Evolutionary conservation across 2,329 filamentous ascomycete species (phyloP).

Genomic region (Penicillium sp.): DNA sequence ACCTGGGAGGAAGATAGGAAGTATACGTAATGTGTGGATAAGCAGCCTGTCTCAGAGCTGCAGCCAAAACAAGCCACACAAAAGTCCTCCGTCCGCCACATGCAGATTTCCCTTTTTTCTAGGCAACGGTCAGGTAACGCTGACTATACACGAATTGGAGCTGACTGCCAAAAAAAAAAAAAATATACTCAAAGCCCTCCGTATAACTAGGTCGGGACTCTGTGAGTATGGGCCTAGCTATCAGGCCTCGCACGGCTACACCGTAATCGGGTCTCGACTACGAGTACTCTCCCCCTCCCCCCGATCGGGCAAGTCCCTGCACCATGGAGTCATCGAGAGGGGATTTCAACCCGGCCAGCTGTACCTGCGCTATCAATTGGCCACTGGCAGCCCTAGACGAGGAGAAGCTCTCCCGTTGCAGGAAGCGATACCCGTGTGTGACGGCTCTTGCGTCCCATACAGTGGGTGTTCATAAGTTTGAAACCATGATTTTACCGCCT

Average conservation of each 20-base stretch:
- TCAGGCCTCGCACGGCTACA: not conserved
- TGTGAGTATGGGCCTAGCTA: not conserved
- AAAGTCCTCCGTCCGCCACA: constrained; percentile 11
- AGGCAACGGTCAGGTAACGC: not conserved
- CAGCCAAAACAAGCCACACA: constrained; percentile 11
- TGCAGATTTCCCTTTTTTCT: not conserved
- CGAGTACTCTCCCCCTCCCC: not conserved
- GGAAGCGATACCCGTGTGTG: constrained; percentile 5
- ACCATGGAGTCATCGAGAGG: not conserved
- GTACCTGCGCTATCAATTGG: not conserved
- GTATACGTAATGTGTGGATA: constrained; percentile 16
- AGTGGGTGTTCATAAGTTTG: too few species aligned
- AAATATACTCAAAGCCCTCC: too few species aligned
- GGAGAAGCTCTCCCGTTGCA: constrained; percentile 13
- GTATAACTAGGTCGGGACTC: too few species aligned
- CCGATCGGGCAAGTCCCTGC: not conserved
- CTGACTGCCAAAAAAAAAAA: not conserved
- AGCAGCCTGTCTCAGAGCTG: constrained; percentile 10
- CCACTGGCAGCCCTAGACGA: constrained; percentile 1
- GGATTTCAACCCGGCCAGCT: not conserved
- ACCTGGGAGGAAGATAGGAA: not conserved
- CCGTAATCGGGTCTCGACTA: not conserved
- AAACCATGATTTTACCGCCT: too few species aligned
- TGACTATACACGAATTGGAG: not conserved
- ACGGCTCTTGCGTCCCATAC: constrained; percentile 4